These are phyloP conservation scores for Kodamaea sagamina DNA, from an alignment of 805 yeast species.

Conservation along the genomic window DNA sequence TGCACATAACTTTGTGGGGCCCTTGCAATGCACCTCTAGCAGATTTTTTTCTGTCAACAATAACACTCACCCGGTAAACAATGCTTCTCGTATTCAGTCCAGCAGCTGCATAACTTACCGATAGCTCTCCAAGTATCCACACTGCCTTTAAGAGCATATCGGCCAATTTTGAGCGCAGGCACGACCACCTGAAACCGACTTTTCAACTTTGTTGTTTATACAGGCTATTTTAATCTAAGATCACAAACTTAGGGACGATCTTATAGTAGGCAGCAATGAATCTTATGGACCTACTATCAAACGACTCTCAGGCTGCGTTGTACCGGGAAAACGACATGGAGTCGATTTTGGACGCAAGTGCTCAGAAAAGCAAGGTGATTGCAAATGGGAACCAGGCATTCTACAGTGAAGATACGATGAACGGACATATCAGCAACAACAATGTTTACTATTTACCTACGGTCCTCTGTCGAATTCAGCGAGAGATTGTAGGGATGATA, in stretches of 20 bases:
- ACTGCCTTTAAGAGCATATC: no score
- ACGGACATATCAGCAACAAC: conserved; percentile 18
- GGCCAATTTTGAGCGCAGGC: background rate
- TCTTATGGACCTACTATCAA: conserved; percentile 41
- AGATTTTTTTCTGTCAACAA: no score
- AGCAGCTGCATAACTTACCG: no score
- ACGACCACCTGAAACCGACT: conserved; percentile 1
- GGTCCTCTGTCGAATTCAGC: conserved; percentile 33
- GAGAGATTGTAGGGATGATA: conserved; percentile 35
- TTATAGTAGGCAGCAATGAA: conserved; percentile 29
- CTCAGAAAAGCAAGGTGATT: background rate
- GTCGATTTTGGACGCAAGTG: conserved; percentile 11
- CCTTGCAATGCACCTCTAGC: no score
- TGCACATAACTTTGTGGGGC: no score
- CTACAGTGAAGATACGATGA: conserved; percentile 14
- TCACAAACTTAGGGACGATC: background rate
- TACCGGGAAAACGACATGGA: conserved; percentile 17
- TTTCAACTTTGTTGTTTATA: background rate
- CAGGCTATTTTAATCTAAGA: background rate
- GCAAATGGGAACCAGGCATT: conserved; percentile 5
- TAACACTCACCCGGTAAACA: no score
- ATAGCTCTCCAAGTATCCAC: no score
- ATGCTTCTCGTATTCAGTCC: no score
- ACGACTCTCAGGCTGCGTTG: conserved; percentile 28
- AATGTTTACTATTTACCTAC: conserved; percentile 38